These are phyloP conservation scores for Nitzschia sp. DNA, from an alignment of 108 stramenopile genomes.

Conservation along the genomic window DNA sequence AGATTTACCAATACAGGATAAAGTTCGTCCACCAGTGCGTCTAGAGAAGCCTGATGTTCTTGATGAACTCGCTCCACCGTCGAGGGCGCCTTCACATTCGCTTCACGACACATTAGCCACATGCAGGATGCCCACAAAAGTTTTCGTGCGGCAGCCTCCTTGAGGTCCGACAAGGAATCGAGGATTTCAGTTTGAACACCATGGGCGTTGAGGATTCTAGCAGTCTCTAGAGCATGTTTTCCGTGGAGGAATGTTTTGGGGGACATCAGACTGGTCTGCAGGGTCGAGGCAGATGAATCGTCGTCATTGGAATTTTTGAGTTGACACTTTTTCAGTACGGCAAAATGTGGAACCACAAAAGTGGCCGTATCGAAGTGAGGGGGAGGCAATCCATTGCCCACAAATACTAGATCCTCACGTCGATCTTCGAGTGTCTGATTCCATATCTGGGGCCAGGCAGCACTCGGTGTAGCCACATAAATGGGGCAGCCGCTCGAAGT, in stretches of 20 bases:
- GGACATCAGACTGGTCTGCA: constrained; percentile 31
- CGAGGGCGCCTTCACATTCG: constrained; percentile 10
- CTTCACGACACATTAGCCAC: constrained; percentile 63
- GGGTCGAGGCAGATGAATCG: neutral
- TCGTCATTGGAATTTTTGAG: neutral
- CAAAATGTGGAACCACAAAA: constrained; percentile 50
- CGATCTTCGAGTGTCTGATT: constrained; percentile 42
- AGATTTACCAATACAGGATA: constrained; percentile 36
- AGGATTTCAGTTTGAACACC: constrained; percentile 42
- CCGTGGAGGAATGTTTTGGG: constrained; percentile 68
- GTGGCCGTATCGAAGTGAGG: constrained; percentile 21
- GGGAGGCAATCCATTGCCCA: constrained; percentile 54
- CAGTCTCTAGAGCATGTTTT: constrained; percentile 43
- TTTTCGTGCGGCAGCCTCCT: constrained; percentile 43
- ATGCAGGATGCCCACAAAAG: constrained; percentile 63
- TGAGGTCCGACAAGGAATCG: constrained; percentile 18
- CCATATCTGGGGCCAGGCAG: constrained; percentile 44
- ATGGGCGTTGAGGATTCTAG: constrained; percentile 32
- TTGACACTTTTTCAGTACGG: constrained; percentile 22
- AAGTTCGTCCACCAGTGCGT: constrained; percentile 54
- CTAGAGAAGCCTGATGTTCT: constrained; percentile 24
- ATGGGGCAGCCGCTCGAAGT: constrained; percentile 43
- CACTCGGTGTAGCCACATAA: constrained; percentile 52
- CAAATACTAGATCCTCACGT: constrained; percentile 60
- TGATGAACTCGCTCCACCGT: constrained; percentile 56